Evolutionary conservation across 176 grass and related monocot species (phyloP).

Genomic region (Leersia perrieri): DNA sequence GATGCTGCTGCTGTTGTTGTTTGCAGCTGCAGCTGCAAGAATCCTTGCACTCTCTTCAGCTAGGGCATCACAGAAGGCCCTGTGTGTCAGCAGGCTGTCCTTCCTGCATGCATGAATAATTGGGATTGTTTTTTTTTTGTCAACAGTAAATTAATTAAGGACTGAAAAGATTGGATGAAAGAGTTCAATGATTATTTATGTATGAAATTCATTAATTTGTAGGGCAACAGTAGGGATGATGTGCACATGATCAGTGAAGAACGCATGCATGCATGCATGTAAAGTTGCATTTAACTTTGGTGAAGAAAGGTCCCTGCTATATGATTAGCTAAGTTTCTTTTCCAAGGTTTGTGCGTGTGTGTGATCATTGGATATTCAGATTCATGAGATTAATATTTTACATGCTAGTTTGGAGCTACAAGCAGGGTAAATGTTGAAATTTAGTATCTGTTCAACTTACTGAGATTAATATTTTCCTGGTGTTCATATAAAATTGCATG

Average conservation of each 20-base stretch:
- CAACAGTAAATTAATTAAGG: not conserved
- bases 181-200: not conserved
- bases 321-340: slow-evolving; percentile 31
- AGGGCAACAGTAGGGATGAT: not conserved
- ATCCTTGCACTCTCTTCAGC: slow-evolving; percentile 94
- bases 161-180: not conserved
- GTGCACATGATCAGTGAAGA: slow-evolving; percentile 27
- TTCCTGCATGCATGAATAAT: slow-evolving; percentile 61
- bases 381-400: not conserved
- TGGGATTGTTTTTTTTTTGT: not conserved
- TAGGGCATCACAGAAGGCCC: slow-evolving; percentile 96
- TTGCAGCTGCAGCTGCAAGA: slow-evolving; percentile 41
- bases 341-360: not conserved
- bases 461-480: not conserved
- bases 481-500: too few species aligned
- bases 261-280: slow-evolving; percentile 38
- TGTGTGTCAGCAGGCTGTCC: slow-evolving; percentile 91
- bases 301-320: slow-evolving; percentile 29
- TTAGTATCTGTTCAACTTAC: too few species aligned
- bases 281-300: slow-evolving; percentile 39
- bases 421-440: not conserved
- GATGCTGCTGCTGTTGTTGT: slow-evolving; percentile 23
- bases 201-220: not conserved
- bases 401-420: not conserved
- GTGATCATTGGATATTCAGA: not conserved